Base-by-base conservation (phyloP, 2,329 filamentous ascomycete species). In the Curvularia eragrostidis region DNA sequence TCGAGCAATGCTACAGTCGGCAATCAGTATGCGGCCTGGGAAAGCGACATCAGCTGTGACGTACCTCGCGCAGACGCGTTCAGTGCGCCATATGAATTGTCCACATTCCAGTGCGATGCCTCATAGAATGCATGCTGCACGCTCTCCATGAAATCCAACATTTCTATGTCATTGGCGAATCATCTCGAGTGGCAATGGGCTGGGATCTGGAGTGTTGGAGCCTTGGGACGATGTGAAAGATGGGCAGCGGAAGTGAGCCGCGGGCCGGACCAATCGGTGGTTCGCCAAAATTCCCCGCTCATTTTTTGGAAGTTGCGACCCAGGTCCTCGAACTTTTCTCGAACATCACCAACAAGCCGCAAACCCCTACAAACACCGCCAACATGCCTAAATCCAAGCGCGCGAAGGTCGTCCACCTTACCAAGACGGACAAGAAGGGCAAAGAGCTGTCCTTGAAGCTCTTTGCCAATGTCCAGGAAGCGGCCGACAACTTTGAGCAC, bases 81-180 rank as follows among this genome's bases (percentile, higher is more conserved):
- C 71, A 97, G 82, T 64, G 89, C 87, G 67, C 91, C 89, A 80
- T 97, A 97, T 59, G 91, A 95, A 78, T 96, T 97, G 82, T 97
- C 92, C 72, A 87, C 84, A 75, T 93, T 91, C 93, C 93, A 97
- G 76, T 89, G 86, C 44, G 93, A 93, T 55, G 90, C 89, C 75
- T 90, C 85, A 77, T 92, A 91, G 80, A 97, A 97, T 71, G 91
- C 91, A 80, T 90, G 86, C 80, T 96, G 92, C 81, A 97, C 89
- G 82, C 96, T 94, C 80, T 96, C 93, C 91, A 97, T 96, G 82
- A 97, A 97, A 80, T 93, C 90, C 81, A 95, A 88, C 93, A 97
- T 97, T 69, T 74, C 82, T 70, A 46, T 63, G 61, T 67, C 48
- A 63, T 56, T 55, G 58, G 55, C 52, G 61, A 63, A 67, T 54